Evolutionary conservation across 1,139 yeast genomes (phyloP).

Genomic region (Yamadazyma diospyri): DNA sequence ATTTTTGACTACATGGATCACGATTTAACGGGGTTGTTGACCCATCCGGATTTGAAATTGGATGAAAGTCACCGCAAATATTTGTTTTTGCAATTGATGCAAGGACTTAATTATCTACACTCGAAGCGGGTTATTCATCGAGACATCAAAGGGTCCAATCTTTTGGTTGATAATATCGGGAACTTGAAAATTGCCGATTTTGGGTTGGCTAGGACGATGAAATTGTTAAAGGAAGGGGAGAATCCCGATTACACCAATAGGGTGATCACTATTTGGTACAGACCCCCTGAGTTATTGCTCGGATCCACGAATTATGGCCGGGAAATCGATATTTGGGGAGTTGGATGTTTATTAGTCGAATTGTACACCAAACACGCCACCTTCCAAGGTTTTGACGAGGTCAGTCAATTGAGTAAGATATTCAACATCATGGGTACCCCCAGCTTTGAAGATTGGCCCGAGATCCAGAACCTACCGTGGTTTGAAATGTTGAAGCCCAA

Average conservation of each 20-base stretch:
- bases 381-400: conserved; percentile 87
- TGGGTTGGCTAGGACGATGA: conserved; percentile 86
- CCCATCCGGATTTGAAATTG: conserved; percentile 68
- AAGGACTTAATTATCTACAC: conserved; percentile 82
- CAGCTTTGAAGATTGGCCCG: conserved; percentile 71
- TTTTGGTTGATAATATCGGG: conserved; percentile 71
- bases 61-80: conserved; percentile 70
- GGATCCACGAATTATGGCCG: conserved; percentile 90
- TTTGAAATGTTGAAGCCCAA: conserved; percentile 76
- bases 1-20: conserved; percentile 92
- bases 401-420: conserved; percentile 74
- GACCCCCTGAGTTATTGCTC: conserved; percentile 90
- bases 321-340: conserved; percentile 96
- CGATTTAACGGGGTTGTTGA: conserved; percentile 82
- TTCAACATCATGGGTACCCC: conserved; percentile 90
- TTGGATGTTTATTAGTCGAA: conserved; percentile 87
- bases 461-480: conserved; percentile 80
- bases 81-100: conserved; percentile 70
- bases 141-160: conserved; percentile 92
- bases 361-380: conserved; percentile 70
- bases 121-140: conserved; percentile 78
- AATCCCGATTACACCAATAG: conserved; percentile 84
- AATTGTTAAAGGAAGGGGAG: conserved; percentile 46
- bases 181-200: conserved; percentile 85
- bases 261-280: conserved; percentile 93